Base-by-base conservation (phyloP, 768 basidiomycete species). In the Tricholoma matsutake region DNA sequence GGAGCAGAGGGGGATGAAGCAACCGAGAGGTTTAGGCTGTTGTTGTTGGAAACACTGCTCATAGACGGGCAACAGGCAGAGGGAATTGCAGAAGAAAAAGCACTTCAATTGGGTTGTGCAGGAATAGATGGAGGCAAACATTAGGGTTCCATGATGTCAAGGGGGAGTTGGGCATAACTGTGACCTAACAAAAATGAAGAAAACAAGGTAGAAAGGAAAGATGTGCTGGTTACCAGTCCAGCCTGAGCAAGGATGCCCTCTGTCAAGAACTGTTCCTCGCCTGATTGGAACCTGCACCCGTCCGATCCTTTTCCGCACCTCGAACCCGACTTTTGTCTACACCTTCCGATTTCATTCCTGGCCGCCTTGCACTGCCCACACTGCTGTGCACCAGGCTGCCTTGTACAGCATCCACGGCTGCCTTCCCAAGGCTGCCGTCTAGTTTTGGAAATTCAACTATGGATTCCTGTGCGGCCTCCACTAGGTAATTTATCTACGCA, bases 1-100 rank as follows among this genome's bases (percentile, higher is more conserved):
- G 41, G 22, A 39, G 61, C 60, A 14, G 58, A 25, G 8, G 63
- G 60, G 16, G 58, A 51, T 9, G 64, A 54, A 16, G 62, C 49
- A 3, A 57, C 45, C 9, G 53, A n/a, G 11, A 39, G 14, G n/a
- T 45, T 52, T 9, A 56, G 54, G 43, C 45, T 56, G 53, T 52
- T 51, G 37, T 37, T 56, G 32, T 9, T 47, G 45, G 45, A 47
- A 25, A 47, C 10, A 22, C 60, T 69, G 60, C 70, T 71, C 28
- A 66, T 66, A 37, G 73, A 73, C 47, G 65, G 56, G 39, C 73
- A 70, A 37, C 72, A 71, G 22, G 70, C 61, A 41, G 71, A 69
- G 18, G 70, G 64, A 16, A 69, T 61, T 28, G 67, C 59, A 51
- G 72, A 66, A 45, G 71, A 65, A 55, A 76, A 70, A 47, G 67